phyloP scores from a whole-genome alignment of 164 flowering plant species.

The Umbellularia californica region DNA sequence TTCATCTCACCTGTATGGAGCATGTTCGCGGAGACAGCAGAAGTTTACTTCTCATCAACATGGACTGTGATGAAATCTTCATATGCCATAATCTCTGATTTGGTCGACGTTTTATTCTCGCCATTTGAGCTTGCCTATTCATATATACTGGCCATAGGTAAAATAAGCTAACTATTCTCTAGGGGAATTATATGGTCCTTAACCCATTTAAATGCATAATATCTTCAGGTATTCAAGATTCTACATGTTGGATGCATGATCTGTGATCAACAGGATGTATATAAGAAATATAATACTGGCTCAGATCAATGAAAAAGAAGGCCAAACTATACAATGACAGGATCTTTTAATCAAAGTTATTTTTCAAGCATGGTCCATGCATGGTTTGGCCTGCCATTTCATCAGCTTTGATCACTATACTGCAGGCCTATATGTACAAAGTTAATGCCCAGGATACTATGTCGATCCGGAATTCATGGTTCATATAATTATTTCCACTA shows the following conservation, averaged over 20 bases:
- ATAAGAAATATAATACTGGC: not conserved
- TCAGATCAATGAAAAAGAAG: not conserved
- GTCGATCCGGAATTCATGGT: not conserved
- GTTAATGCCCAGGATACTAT: not conserved
- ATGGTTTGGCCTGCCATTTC: not conserved
- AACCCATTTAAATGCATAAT: not conserved
- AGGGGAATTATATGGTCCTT: not conserved
- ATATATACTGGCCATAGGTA: conserved; percentile 23
- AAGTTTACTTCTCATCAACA: conserved; percentile 7
- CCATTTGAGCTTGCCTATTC: conserved; percentile 25
- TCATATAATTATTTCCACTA: not conserved
- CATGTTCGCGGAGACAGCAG: conserved; percentile 13
- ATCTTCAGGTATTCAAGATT: not conserved
- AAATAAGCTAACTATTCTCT: not conserved
- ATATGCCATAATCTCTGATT: conserved; percentile 12
- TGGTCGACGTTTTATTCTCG: conserved; percentile 18
- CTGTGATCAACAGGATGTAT: not conserved
- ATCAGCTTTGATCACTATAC: not conserved
- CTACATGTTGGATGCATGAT: not conserved
- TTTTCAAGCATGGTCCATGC: not conserved
- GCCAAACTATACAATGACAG: not conserved
- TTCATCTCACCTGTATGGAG: conserved; percentile 23
- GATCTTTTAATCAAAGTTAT: not conserved
- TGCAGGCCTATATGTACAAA: not conserved
- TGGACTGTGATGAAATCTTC: conserved; percentile 17